phyloP scores from a whole-genome alignment of 1,284 basidiomycete genomes.

The Wallemia mellicola region DNA sequence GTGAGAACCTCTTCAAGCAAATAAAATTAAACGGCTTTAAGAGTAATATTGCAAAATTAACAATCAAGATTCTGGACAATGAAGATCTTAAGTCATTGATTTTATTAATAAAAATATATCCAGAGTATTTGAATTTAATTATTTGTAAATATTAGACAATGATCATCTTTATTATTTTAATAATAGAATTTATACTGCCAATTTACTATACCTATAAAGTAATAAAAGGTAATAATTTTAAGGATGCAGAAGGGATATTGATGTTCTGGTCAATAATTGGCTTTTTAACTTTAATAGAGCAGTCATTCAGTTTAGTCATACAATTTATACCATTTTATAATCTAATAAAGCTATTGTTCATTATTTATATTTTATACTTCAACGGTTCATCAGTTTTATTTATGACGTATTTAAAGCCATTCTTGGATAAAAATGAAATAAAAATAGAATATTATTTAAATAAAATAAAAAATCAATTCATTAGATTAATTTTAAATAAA shows the following conservation, averaged over 20 bases:
- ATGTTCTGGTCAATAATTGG: neutral
- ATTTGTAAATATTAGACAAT: neutral
- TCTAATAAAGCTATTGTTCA: neutral
- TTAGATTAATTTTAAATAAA: too few species aligned
- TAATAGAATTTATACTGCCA: neutral
- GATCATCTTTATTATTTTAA: neutral
- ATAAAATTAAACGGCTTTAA: conserved; percentile 5
- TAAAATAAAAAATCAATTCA: too few species aligned
- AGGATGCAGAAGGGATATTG: neutral
- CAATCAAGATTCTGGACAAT: conserved; percentile 46
- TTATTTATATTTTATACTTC: too few species aligned
- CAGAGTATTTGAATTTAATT: conserved; percentile 14
- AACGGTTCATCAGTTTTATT: too few species aligned
- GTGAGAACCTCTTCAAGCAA: conserved; percentile 27
- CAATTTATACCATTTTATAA: neutral
- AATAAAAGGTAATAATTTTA: neutral
- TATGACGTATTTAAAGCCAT: too few species aligned
- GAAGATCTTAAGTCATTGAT: conserved; percentile 54
- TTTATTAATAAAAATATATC: conserved; percentile 62
- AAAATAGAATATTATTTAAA: too few species aligned
- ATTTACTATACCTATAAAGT: neutral
- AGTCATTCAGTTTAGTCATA: neutral
- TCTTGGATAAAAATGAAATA: too few species aligned
- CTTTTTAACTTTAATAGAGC: neutral
- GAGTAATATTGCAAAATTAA: conserved; percentile 33